phyloP scores from a whole-genome alignment of 768 basidiomycete species.

The Astraeus odoratus region DNA sequence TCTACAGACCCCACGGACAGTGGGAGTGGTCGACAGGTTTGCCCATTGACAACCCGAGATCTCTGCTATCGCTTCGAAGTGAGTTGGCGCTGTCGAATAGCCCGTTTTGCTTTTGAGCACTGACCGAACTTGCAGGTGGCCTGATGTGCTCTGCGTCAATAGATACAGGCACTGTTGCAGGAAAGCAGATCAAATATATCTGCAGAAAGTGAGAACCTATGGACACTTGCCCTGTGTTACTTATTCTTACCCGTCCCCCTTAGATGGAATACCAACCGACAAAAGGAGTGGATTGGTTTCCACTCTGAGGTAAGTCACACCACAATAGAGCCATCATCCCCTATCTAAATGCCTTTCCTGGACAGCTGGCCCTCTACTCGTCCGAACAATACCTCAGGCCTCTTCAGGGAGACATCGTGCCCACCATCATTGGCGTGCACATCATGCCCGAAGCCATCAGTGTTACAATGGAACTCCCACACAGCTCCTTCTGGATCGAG shows the following conservation, averaged over 20 bases:
- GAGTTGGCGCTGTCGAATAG: slow-evolving; percentile 2
- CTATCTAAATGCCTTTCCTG: slow-evolving; percentile 4
- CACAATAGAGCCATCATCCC: slow-evolving; percentile 8
- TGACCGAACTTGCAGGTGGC: slow-evolving; percentile 20
- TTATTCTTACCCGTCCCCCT: slow-evolving; percentile 3
- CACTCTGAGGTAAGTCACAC: slow-evolving; percentile 30
- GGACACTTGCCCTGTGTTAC: neutral
- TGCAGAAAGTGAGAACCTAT: slow-evolving; percentile 29
- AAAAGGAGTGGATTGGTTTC: slow-evolving; percentile 33
- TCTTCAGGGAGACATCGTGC: slow-evolving; percentile 48
- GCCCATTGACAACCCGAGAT: slow-evolving; percentile 19
- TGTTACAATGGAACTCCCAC: slow-evolving; percentile 47
- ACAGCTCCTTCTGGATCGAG: slow-evolving; percentile 55
- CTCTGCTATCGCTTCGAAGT: slow-evolving; percentile 22
- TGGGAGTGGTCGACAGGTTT: slow-evolving; percentile 27
- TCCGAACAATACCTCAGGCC: slow-evolving; percentile 37
- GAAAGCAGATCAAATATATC: slow-evolving; percentile 27
- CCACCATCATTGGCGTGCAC: slow-evolving; percentile 46
- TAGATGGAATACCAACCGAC: slow-evolving; percentile 29
- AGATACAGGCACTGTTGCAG: slow-evolving; percentile 26
- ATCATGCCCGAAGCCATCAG: slow-evolving; percentile 32
- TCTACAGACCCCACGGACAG: slow-evolving; percentile 26
- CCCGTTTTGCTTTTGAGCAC: neutral
- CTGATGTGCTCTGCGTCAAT: slow-evolving; percentile 32
- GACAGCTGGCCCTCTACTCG: slow-evolving; percentile 48